Evolutionary conservation across 169 alveolate species (phyloP).

Genomic region (Eimeria acervulina): DNA sequence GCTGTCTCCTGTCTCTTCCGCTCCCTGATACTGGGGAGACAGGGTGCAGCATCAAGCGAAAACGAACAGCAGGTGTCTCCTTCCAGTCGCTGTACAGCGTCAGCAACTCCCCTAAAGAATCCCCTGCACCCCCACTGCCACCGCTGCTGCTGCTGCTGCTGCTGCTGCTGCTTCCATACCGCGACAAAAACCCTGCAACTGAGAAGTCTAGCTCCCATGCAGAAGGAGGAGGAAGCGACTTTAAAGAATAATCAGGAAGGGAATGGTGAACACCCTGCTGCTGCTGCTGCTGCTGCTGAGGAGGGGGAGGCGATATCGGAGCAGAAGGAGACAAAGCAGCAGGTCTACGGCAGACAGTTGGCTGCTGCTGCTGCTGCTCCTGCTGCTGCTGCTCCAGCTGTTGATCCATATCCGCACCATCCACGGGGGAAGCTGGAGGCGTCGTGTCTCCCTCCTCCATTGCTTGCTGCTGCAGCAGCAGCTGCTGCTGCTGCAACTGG

Average conservation of each 20-base stretch:
- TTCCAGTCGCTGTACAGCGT: conserved; percentile 75
- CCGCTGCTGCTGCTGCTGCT: conserved; percentile 33
- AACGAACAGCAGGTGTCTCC: conserved; percentile 62
- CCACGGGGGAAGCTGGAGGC: conserved; percentile 36
- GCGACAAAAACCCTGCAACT: not conserved
- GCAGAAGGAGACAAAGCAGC: conserved; percentile 22
- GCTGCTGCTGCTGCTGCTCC: conserved; percentile 28
- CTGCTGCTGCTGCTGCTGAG: conserved; percentile 55
- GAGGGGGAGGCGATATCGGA: not conserved
- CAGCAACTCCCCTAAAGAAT: not conserved
- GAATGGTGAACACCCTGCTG: not conserved
- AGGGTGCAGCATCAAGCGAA: conserved; percentile 79
- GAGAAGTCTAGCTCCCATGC: conserved; percentile 44
- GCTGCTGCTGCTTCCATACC: conserved; percentile 18
- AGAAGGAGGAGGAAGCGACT: conserved; percentile 9
- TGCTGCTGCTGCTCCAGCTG: not conserved
- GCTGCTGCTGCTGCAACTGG: conserved; percentile 46
- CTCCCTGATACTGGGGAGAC: conserved; percentile 49
- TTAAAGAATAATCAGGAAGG: not conserved
- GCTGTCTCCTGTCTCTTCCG: conserved; percentile 28
- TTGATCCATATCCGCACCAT: not conserved
- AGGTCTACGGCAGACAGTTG: not conserved
- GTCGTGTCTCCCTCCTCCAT: conserved; percentile 43
- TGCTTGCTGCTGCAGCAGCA: conserved; percentile 44
- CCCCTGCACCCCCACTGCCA: not conserved